phyloP scores from a whole-genome alignment of 2,329 filamentous ascomycete species.

The Ophiostoma sp. region DNA sequence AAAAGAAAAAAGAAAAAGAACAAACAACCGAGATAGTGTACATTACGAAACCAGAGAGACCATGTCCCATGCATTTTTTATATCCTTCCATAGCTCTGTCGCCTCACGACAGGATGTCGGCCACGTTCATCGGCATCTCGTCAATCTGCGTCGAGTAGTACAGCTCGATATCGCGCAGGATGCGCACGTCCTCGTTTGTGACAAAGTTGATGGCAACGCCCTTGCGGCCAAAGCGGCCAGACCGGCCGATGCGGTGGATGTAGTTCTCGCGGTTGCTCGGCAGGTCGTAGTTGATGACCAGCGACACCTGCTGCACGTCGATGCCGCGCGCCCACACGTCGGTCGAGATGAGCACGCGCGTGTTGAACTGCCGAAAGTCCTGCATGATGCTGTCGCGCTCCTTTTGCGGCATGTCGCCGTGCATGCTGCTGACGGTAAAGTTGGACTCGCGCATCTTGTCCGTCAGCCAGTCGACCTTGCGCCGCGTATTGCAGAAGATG shows the following conservation, averaged over 20 bases:
- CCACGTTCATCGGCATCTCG: conserved; percentile 97
- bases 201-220: conserved; percentile 99
- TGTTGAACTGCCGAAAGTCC: conserved; percentile 95
- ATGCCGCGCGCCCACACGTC: conserved; percentile 98
- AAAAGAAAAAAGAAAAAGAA: neutral
- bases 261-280: conserved; percentile 99
- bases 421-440: conserved; percentile 98
- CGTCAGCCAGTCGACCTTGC: conserved; percentile 98
- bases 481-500: conserved; percentile 98
- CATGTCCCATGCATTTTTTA: conserved; percentile 17
- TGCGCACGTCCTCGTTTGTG: conserved; percentile 94
- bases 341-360: conserved; percentile 90
- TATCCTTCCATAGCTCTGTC: neutral
- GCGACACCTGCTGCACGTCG: conserved; percentile 94
- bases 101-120: conserved; percentile 45
- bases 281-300: conserved; percentile 99
- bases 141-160: conserved; percentile 97
- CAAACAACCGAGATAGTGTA: conserved; percentile 6
- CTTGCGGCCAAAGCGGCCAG: conserved; percentile 92
- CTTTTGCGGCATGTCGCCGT: conserved; percentile 98
- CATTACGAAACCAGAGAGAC: neutral
- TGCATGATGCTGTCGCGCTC: conserved; percentile 99
- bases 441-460: conserved; percentile 99
- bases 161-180: conserved; percentile 92
- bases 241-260: conserved; percentile 95